phyloP scores from a whole-genome alignment of 2,329 filamentous ascomycete genomes.

The Triangularia verruculosa region DNA sequence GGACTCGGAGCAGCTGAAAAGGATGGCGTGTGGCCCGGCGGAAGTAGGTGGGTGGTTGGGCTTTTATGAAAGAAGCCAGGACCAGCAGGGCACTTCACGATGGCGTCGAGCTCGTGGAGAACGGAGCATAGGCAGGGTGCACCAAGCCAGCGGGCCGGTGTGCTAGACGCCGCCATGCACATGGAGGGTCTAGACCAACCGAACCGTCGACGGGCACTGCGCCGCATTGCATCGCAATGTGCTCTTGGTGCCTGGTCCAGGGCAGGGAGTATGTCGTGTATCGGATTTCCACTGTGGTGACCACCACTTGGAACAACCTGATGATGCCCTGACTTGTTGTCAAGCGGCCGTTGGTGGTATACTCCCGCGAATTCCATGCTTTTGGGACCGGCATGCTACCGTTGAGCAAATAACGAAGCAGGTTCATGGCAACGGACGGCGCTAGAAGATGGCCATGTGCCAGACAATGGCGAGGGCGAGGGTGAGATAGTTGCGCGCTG shows the following conservation, averaged over 20 bases:
- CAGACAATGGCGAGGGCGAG: not conserved
- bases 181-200: not conserved
- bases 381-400: not conserved
- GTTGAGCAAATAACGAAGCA: not conserved
- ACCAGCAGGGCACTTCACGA: not conserved
- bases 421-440: not conserved
- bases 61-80: constrained; percentile 1
- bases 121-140: not conserved
- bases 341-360: not conserved
- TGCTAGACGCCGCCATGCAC: constrained; percentile 1
- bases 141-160: not conserved
- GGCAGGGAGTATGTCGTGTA: not conserved
- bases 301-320: not conserved
- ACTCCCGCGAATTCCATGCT: not conserved
- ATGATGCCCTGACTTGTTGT: not conserved
- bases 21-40: not conserved
- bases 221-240: constrained; percentile 5
- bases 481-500: not conserved
- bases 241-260: constrained; percentile 1
- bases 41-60: not conserved
- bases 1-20: not conserved
- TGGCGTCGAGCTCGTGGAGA: not conserved
- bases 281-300: not conserved
- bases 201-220: not conserved
- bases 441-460: not conserved